These are phyloP conservation scores for Metarhizium guizhouense DNA, from an alignment of 2,329 filamentous ascomycete genomes.

Conservation along the genomic window DNA sequence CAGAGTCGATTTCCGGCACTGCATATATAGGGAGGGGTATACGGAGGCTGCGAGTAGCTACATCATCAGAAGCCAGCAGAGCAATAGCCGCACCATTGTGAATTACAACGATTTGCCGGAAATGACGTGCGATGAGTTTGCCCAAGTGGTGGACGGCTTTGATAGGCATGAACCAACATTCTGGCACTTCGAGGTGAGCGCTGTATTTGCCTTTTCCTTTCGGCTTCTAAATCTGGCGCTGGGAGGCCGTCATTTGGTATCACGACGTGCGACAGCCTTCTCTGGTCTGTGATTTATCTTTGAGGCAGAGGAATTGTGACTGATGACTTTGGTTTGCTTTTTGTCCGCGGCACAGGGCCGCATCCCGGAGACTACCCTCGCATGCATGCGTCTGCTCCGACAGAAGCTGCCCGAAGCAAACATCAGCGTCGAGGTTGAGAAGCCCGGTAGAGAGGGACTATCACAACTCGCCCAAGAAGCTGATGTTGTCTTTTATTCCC, in stretches of 20 bases:
- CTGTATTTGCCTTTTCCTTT: too few species aligned
- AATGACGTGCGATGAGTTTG: slow-evolving; percentile 57
- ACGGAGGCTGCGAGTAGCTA: slow-evolving; percentile 57
- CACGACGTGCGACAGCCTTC: too few species aligned
- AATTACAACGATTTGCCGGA: slow-evolving; percentile 61
- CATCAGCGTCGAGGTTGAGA: slow-evolving; percentile 66
- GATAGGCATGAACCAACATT: slow-evolving; percentile 33
- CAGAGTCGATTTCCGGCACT: slow-evolving; percentile 41
- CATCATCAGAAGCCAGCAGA: slow-evolving; percentile 52
- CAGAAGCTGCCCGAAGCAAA: slow-evolving; percentile 30
- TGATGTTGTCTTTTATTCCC: slow-evolving; percentile 67
- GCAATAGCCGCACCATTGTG: slow-evolving; percentile 58
- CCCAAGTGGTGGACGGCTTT: slow-evolving; percentile 29
- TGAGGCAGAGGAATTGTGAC: neutral
- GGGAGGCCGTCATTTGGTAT: too few species aligned
- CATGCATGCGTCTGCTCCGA: slow-evolving; percentile 50
- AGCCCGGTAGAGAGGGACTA: slow-evolving; percentile 53
- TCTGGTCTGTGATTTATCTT: neutral
- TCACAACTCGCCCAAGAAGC: slow-evolving; percentile 50
- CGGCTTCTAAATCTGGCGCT: neutral
- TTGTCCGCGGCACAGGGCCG: slow-evolving; percentile 41
- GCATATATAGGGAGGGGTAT: slow-evolving; percentile 48
- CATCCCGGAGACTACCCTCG: slow-evolving; percentile 49
- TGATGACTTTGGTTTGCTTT: neutral
- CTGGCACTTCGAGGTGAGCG: slow-evolving; percentile 64